Conservation (phyloP, 108 stramenopile species). For the Discostella pseudostelligera region DNA sequence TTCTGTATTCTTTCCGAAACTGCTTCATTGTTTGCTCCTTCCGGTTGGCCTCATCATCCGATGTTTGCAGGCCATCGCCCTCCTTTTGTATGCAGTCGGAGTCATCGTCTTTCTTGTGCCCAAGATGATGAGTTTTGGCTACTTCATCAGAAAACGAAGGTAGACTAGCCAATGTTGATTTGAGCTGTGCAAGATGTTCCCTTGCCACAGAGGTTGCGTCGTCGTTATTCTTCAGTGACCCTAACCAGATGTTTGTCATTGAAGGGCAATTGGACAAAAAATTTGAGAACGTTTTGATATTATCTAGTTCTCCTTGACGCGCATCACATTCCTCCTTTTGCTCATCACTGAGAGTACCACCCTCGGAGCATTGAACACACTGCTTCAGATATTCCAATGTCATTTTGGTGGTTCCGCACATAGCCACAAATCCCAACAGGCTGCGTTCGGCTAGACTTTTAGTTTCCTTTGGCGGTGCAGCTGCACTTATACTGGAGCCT, state of each 20-base stretch:
- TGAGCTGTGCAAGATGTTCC: slow-evolving; percentile 20
- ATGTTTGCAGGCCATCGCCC: background rate
- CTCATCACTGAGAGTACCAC: slow-evolving; percentile 4
- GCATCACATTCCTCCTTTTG: slow-evolving; percentile 13
- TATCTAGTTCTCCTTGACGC: slow-evolving; percentile 23
- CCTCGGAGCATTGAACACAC: background rate
- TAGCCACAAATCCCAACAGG: slow-evolving; percentile 16
- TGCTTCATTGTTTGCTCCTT: slow-evolving; percentile 20
- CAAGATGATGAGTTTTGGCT: background rate
- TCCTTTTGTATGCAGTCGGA: slow-evolving; percentile 1
- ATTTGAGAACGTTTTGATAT: slow-evolving; percentile 32
- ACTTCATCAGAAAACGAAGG: slow-evolving; percentile 32
- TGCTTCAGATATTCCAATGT: slow-evolving; percentile 22
- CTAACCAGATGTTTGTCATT: slow-evolving; percentile 35
- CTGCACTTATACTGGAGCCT: slow-evolving; percentile 12
- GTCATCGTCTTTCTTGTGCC: slow-evolving; percentile 39
- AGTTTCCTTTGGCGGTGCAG: slow-evolving; percentile 5
- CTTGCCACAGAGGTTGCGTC: slow-evolving; percentile 13
- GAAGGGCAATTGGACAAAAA: slow-evolving; percentile 31
- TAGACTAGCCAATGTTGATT: slow-evolving; percentile 29
- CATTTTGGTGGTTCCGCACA: slow-evolving; percentile 19
- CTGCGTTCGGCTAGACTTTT: slow-evolving; percentile 28
- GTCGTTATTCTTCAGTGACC: slow-evolving; percentile 24
- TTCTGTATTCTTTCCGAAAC: slow-evolving; percentile 28
- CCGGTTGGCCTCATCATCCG: slow-evolving; percentile 8